phyloP scores from a whole-genome alignment of 2,329 filamentous ascomycete genomes.

The Botrytis fragariae region DNA sequence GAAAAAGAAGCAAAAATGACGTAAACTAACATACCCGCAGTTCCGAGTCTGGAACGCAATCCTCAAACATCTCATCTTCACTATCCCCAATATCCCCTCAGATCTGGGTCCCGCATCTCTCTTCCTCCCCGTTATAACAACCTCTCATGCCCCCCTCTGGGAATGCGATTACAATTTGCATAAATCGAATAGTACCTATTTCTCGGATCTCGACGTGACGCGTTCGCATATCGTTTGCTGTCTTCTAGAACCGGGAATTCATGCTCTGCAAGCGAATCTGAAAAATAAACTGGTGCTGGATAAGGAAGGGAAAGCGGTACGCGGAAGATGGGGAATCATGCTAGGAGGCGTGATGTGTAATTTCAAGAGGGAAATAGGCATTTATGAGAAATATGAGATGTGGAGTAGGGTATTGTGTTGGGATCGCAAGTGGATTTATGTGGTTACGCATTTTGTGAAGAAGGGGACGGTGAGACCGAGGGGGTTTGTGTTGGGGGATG shows the following conservation, averaged over 20 bases:
- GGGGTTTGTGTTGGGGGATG: constrained; percentile 42
- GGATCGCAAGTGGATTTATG: constrained; percentile 81
- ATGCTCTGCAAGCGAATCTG: constrained; percentile 49
- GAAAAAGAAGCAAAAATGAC: background rate
- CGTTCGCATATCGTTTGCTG: constrained; percentile 77
- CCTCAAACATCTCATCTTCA: constrained; percentile 45
- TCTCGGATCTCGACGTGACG: constrained; percentile 67
- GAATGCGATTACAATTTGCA: constrained; percentile 74
- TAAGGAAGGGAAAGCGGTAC: constrained; percentile 46
- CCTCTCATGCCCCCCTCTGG: constrained; percentile 55
- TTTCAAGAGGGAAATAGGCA: constrained; percentile 71
- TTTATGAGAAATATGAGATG: constrained; percentile 69
- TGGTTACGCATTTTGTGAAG: constrained; percentile 71
- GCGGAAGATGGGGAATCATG: constrained; percentile 58
- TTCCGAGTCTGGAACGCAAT: constrained; percentile 49
- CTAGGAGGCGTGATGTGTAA: constrained; percentile 71
- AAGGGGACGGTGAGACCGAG: constrained; percentile 56
- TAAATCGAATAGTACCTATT: constrained; percentile 71
- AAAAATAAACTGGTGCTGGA: constrained; percentile 48
- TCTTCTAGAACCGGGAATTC: constrained; percentile 59
- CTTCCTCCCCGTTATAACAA: constrained; percentile 60
- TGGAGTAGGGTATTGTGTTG: constrained; percentile 68
- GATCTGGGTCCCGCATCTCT: constrained; percentile 42
- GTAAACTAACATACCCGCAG: constrained; percentile 33
- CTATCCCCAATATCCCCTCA: constrained; percentile 40